Evolutionary conservation across 345 rosid genomes (phyloP).

Genomic region (Kandelia obovata): DNA sequence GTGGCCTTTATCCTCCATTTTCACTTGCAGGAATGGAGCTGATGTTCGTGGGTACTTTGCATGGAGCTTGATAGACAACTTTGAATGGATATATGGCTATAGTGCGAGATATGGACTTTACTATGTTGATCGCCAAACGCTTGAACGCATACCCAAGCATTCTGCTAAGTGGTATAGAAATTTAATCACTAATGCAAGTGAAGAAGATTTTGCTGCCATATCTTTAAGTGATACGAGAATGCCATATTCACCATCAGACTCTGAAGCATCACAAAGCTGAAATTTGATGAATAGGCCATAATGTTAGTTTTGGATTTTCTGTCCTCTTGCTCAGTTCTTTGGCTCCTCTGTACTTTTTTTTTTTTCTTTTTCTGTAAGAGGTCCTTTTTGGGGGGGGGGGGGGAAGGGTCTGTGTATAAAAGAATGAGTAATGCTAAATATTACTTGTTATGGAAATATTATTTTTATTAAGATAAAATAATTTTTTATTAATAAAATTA

Average conservation of each 20-base stretch:
- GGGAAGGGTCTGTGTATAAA: no score
- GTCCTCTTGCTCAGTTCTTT: no score
- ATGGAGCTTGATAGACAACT: slow-evolving; percentile 44
- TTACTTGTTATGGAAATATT: no score
- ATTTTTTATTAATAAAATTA: no score
- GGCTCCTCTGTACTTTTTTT: no score
- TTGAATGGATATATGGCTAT: slow-evolving; percentile 39
- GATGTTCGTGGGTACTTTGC: slow-evolving; percentile 42
- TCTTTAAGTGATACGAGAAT: neutral
- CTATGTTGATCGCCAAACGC: slow-evolving; percentile 28
- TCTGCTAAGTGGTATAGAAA: slow-evolving; percentile 38
- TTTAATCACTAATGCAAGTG: slow-evolving; percentile 20
- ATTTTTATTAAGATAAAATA: no score
- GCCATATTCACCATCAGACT: neutral
- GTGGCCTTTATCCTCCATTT: no score
- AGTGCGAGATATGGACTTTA: slow-evolving; percentile 24
- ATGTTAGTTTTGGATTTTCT: no score
- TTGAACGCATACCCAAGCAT: slow-evolving; percentile 34
- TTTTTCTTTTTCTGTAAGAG: no score
- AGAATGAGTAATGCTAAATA: no score
- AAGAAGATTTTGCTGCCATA: neutral
- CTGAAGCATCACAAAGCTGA: slow-evolving; percentile 1
- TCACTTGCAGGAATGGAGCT: slow-evolving; percentile 34
- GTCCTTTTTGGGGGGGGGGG: no score
- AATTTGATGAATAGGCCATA: neutral